Evolutionary conservation across 176 grass and related monocot genomes (phyloP), one percentile per base, ranked within the genome.

Genomic region (Oryza punctata): DNA sequence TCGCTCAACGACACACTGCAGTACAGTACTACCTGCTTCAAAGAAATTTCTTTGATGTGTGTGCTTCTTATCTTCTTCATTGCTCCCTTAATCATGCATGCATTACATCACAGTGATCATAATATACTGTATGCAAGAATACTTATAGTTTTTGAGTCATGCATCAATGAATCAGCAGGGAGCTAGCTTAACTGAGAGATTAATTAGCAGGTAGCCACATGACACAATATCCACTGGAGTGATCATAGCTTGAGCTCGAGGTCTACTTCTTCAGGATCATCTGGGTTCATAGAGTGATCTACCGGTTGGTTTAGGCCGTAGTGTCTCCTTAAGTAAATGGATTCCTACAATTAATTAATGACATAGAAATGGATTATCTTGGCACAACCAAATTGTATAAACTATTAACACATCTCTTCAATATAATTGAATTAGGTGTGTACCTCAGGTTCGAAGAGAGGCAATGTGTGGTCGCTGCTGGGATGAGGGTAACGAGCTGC

Each of bases 241-340:
- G 7, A 73, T 86, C 75, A 90, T 87, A 90, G 40, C 69, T 87
- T 90, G 38, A 90, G 84, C 84, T 90, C 88, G 75, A 90, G 88
- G 63, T 90, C 84, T 54, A 90, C 75, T 7, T 85, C 87, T 65
- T 86, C 68, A 16, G 67, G 77, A 54, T 87, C 79, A 69, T 90
- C 84, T 63, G 65, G 24, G 63, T 70, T 75, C 15, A 23, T 50
- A 66, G 74, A 78, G 23, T 41, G 40, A 41, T 79, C 79, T 38
- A 3, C 21, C 6, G 41, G 21, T 50, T 83, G 79, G 60, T 83
- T 90, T 70, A 69, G 63, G 44, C 83, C 75, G 1, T 79, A 64
- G 3, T 61, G 84, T 75, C 69, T 46, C 63, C 69, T 65, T 50
- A 83, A 75, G 29, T 28, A 73, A 75, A 63, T 50, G 9, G 84